These are phyloP conservation scores for Verticillium albo-atrum DNA, from an alignment of 2,329 filamentous ascomycete genomes.

Conservation along the genomic window DNA sequence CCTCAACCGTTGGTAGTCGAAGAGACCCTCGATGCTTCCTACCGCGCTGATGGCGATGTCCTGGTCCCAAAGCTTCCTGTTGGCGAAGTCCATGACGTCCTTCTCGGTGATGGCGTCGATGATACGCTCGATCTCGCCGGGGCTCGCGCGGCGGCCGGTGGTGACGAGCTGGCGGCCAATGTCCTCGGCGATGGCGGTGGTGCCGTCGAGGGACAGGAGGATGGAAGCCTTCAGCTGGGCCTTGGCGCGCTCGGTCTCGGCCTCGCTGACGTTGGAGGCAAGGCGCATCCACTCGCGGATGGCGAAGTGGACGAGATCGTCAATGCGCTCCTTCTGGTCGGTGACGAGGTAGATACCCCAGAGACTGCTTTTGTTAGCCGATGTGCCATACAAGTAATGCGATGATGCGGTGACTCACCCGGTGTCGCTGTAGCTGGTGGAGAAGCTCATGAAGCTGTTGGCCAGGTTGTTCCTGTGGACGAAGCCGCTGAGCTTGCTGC, in stretches of 20 bases:
- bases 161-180: constrained; percentile 98
- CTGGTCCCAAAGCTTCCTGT: constrained; percentile 94
- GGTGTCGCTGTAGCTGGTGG: constrained; percentile 98
- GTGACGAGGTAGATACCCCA: constrained; percentile 99
- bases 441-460: constrained; percentile 99
- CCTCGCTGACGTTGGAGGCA: constrained; percentile 78
- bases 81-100: constrained; percentile 95
- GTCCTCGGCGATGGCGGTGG: constrained; percentile 94
- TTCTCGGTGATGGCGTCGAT: constrained; percentile 89
- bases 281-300: constrained; percentile 98
- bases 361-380: constrained; percentile 56
- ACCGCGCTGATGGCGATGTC: constrained; percentile 92
- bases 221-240: constrained; percentile 98
- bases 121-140: constrained; percentile 89
- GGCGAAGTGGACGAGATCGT: constrained; percentile 97
- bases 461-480: constrained; percentile 93
- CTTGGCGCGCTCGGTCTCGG: constrained; percentile 97
- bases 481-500: constrained; percentile 94
- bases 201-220: constrained; percentile 93
- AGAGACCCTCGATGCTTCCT: constrained; percentile 82
- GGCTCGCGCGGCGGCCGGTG: constrained; percentile 85
- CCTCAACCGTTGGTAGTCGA: constrained; percentile 74
- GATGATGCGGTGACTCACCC: constrained; percentile 72
- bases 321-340: constrained; percentile 80
- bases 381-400: too few species aligned